Conservation (phyloP, 805 yeast species). For the Grigorovia yakushimaensis region DNA sequence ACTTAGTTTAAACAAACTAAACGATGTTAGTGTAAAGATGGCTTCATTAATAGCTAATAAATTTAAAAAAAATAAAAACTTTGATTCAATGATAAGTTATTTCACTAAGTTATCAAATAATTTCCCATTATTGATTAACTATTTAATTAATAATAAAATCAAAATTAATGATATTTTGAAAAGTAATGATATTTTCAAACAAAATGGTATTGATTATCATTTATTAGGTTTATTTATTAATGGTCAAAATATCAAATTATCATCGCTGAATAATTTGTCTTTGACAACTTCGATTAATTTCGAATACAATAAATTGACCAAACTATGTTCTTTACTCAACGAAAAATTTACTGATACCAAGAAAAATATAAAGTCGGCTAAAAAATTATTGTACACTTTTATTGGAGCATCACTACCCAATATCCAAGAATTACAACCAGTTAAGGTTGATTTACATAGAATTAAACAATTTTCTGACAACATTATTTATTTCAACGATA, state of each 20-base stretch:
- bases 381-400: slow-evolving; percentile 15
- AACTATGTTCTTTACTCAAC: slow-evolving; percentile 7
- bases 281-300: slow-evolving; percentile 13
- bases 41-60: slow-evolving; percentile 41
- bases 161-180: slow-evolving; percentile 6
- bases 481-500: slow-evolving; percentile 67
- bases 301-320: slow-evolving; percentile 13
- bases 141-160: slow-evolving; percentile 8
- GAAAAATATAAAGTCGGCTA: slow-evolving; percentile 4
- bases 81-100: slow-evolving; percentile 28
- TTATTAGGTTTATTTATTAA: slow-evolving; percentile 26
- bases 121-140: slow-evolving; percentile 29
- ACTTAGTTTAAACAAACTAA: slow-evolving; percentile 16
- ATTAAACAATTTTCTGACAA: slow-evolving; percentile 27
- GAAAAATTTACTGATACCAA: neutral
- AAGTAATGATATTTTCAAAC: slow-evolving; percentile 10
- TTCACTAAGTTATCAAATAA: slow-evolving; percentile 33
- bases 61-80: slow-evolving; percentile 21
- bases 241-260: slow-evolving; percentile 23
- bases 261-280: slow-evolving; percentile 15
- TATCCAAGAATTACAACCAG: slow-evolving; percentile 22
- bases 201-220: slow-evolving; percentile 24
- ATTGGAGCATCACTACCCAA: slow-evolving; percentile 17
- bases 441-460: slow-evolving; percentile 26
- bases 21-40: slow-evolving; percentile 56